Conservation (phyloP, 495 filamentous ascomycete genomes). For the Parmelia sp. region DNA sequence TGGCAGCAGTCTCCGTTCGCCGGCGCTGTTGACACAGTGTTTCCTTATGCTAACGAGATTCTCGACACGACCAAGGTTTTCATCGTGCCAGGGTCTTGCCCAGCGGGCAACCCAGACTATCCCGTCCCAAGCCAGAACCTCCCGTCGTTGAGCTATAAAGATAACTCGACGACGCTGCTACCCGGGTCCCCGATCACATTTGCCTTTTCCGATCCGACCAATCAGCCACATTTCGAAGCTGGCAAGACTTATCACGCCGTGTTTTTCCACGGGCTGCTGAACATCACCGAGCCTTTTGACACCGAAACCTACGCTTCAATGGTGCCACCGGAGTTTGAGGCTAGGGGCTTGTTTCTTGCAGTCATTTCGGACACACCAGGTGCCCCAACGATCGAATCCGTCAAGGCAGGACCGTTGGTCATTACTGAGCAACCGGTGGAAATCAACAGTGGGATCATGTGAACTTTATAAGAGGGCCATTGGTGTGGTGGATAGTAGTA, state of each 20-base stretch:
- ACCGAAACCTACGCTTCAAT: slow-evolving; percentile 34
- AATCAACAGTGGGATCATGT: slow-evolving; percentile 13
- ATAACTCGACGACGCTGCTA: slow-evolving; percentile 33
- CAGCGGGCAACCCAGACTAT: slow-evolving; percentile 42
- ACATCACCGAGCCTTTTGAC: slow-evolving; percentile 42
- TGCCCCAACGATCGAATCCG: slow-evolving; percentile 42
- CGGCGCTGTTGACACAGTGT: slow-evolving; percentile 44
- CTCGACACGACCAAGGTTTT: slow-evolving; percentile 45
- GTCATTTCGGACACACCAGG: slow-evolving; percentile 39
- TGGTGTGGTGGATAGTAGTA: background rate
- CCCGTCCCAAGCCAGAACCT: slow-evolving; percentile 42
- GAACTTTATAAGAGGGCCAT: background rate
- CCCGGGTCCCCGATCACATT: slow-evolving; percentile 41
- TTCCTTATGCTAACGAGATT: slow-evolving; percentile 50
- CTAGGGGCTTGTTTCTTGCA: slow-evolving; percentile 43
- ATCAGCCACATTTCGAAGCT: slow-evolving; percentile 37
- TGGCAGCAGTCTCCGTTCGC: slow-evolving; percentile 45
- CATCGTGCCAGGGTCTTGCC: slow-evolving; percentile 45
- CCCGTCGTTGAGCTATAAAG: slow-evolving; percentile 35
- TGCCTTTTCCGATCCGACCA: slow-evolving; percentile 34
- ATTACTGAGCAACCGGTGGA: slow-evolving; percentile 28
- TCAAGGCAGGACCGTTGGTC: slow-evolving; percentile 38
- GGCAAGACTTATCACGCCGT: slow-evolving; percentile 43
- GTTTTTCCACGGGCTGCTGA: slow-evolving; percentile 45
- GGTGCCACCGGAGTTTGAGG: slow-evolving; percentile 43